These are phyloP conservation scores for Artemisia tridentata DNA, from an alignment of 129 eudicot species.

Conservation along the genomic window DNA sequence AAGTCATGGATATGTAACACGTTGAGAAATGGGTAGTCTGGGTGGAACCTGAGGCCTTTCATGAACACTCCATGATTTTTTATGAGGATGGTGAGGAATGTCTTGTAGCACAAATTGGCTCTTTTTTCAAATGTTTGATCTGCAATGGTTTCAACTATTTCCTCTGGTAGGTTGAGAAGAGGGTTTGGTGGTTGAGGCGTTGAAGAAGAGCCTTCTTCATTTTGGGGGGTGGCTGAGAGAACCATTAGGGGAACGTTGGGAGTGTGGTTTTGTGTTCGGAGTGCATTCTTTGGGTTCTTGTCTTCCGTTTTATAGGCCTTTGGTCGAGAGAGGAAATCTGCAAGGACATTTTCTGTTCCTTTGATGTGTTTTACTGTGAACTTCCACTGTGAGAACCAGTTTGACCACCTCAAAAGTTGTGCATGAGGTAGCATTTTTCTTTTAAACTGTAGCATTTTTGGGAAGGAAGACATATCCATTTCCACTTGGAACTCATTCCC, in stretches of 20 bases:
- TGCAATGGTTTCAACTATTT: not conserved
- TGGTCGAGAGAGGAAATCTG: not conserved
- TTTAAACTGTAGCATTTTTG: not conserved
- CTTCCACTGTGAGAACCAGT: not conserved
- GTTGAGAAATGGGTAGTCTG: not conserved
- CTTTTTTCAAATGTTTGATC: not conserved
- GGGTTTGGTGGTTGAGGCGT: not conserved
- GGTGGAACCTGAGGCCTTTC: not conserved
- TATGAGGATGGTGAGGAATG: not conserved
- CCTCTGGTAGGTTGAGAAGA: not conserved
- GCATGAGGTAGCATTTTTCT: not conserved
- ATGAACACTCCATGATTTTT: not conserved
- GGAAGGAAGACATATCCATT: constrained; percentile 2
- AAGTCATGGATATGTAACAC: not conserved
- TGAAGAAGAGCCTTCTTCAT: not conserved
- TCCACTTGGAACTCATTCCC: not conserved
- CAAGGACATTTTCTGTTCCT: not conserved
- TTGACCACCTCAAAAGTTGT: not conserved
- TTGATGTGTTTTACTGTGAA: not conserved
- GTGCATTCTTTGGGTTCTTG: not conserved
- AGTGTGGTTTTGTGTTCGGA: not conserved
- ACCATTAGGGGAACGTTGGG: not conserved
- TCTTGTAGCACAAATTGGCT: not conserved
- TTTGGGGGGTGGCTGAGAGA: not conserved
- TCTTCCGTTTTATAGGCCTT: not conserved